Evolutionary conservation across 495 filamentous ascomycete species (phyloP), one percentile per base, ranked within the genome.

Genomic region (Cercophora scortea): DNA sequence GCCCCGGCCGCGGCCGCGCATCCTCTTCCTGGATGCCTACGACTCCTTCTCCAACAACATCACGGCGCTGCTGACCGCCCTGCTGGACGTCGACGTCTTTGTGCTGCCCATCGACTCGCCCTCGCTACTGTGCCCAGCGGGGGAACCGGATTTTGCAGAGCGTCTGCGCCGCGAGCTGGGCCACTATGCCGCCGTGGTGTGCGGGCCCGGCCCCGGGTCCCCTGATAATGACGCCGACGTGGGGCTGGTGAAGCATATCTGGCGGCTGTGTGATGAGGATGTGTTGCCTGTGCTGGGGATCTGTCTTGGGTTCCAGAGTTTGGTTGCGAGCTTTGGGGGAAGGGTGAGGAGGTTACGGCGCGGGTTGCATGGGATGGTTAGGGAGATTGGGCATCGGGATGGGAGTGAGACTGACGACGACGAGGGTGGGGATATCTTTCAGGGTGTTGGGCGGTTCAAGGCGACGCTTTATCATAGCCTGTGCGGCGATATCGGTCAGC

Each of bases 41-140:
- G 93, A 96, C 70, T 96, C 91, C 49, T 96, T 96, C 72, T 85
- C 91, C 42, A 88, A 95, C 70, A 96, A 96, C 73, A 91, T 96
- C 53, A 79, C 91, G 42, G 77, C 84, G 13, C 81, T 93, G 57
- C 76, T 96, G 15, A 74, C 82, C 54, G 80, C 85, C 8, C 72
- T 73, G 13, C 71, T 90, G 9, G 66, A 71, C 45, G 88, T 78
- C 25, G 71, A 81, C 18, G 85, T 96, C 45, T 81, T 79, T 7
- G 77, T 84, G 11, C 75, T 94, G 53, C 81, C 80, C 50, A 90
- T 91, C 57, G 88, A 93, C 60, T 66, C 75, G 6, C 77, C 67
- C 7, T 63, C 67, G 17, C 57, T 71, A 3, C 25, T 56, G 15
- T 5, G 25, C 2, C 61, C 65, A 2, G 9, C 50, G 11, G n/a